A percentile compares a stretch with the other conserved stretches of the same genome.
These are phyloP conservation scores for Neofusicoccum sp. DNA, from an alignment of 2,329 filamentous ascomycete species.

Conservation along the genomic window DNA sequence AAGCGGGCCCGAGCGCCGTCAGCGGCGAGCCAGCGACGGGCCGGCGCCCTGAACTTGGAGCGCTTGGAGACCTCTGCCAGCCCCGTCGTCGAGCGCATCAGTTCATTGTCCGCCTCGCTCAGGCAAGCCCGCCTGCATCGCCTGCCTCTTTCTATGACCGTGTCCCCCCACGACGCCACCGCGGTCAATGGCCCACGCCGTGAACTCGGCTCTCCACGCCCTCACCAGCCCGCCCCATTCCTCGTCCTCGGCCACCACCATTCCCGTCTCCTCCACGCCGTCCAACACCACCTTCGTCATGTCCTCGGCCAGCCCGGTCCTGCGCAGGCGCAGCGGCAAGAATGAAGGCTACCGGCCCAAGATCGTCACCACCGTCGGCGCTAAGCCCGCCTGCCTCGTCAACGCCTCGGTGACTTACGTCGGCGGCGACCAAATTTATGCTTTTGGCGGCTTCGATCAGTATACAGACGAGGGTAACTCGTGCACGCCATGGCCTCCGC, in stretches of 20 bases:
- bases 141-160: constrained; percentile 5
- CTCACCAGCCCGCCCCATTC: constrained; percentile 16
- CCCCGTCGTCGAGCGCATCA: constrained; percentile 17
- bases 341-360: constrained; percentile 81
- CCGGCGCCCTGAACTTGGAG: constrained; percentile 8
- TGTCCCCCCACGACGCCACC: neutral
- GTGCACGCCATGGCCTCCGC: neutral
- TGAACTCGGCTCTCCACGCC: constrained; percentile 15
- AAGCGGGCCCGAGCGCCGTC: neutral
- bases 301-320: constrained; percentile 66
- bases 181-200: constrained; percentile 15
- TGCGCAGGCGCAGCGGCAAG: constrained; percentile 48
- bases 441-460: constrained; percentile 97
- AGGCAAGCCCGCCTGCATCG: neutral
- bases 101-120: constrained; percentile 13
- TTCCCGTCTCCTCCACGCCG: constrained; percentile 47
- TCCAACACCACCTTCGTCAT: constrained; percentile 82
- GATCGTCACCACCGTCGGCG: constrained; percentile 64
- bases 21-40: neutral
- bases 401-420: constrained; percentile 99
- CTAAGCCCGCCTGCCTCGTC: constrained; percentile 87
- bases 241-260: constrained; percentile 14
- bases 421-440: constrained; percentile 95
- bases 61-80: constrained; percentile 15
- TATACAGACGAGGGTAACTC: constrained; percentile 84